Conservation (phyloP, 495 filamentous ascomycete species). For the Trichoderma parareesei region DNA sequence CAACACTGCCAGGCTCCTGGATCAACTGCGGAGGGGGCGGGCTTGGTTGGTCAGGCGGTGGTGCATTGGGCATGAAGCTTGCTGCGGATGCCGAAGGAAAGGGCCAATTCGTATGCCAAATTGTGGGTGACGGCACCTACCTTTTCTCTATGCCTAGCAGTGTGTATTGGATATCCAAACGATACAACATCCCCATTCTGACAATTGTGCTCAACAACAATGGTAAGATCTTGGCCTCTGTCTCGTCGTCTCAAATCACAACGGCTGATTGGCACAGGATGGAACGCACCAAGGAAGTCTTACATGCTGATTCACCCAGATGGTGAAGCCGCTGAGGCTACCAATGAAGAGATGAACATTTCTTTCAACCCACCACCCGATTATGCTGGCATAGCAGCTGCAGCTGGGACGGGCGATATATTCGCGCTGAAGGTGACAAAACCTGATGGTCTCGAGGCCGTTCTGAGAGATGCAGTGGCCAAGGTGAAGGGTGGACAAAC, state of each 20-base stretch:
- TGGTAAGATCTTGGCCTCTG: neutral
- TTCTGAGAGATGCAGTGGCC: conserved; percentile 58
- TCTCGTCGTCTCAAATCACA: neutral
- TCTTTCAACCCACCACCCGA: conserved; percentile 79
- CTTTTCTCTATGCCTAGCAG: conserved; percentile 23
- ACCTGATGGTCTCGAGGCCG: conserved; percentile 49
- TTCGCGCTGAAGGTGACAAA: conserved; percentile 55
- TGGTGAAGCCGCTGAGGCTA: conserved; percentile 67
- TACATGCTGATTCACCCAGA: conserved; percentile 74
- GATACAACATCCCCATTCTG: conserved; percentile 22
- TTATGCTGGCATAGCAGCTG: conserved; percentile 86
- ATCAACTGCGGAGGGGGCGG: conserved; percentile 25
- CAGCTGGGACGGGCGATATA: conserved; percentile 70
- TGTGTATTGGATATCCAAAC: conserved; percentile 24
- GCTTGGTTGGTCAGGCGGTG: conserved; percentile 26
- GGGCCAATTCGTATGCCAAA: conserved; percentile 20
- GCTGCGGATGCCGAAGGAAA: conserved; percentile 15
- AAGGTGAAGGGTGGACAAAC: conserved; percentile 56
- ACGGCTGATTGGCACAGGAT: conserved; percentile 41
- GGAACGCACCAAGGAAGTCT: conserved; percentile 75
- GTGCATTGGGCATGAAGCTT: conserved; percentile 24
- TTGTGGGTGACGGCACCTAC: conserved; percentile 26
- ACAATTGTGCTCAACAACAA: conserved; percentile 28
- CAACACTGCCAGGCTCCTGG: conserved; percentile 18
- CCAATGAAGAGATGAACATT: conserved; percentile 84